These are phyloP conservation scores for Podaxis pistillaris DNA, from an alignment of 768 basidiomycete species.

Conservation along the genomic window DNA sequence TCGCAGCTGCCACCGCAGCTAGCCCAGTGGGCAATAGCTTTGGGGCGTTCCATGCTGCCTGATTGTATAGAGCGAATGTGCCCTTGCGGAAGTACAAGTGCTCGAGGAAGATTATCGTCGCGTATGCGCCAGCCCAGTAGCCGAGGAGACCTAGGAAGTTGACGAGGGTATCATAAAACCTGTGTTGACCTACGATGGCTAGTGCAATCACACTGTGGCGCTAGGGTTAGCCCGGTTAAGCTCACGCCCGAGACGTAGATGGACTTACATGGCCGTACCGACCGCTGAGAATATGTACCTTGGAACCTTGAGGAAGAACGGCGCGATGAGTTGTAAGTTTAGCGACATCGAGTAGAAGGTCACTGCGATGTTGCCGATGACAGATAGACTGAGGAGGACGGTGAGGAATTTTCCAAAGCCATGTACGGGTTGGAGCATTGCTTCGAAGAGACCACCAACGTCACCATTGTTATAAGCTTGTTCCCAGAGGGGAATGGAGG, in stretches of 20 bases:
- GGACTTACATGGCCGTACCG: slow-evolving; percentile 64
- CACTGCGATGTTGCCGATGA: slow-evolving; percentile 78
- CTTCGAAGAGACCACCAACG: slow-evolving; percentile 70
- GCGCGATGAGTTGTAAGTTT: slow-evolving; percentile 68
- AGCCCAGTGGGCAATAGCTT: slow-evolving; percentile 59
- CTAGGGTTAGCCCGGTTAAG: background rate
- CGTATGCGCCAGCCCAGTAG: slow-evolving; percentile 65
- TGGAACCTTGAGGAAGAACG: slow-evolving; percentile 57
- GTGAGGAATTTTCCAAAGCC: slow-evolving; percentile 79
- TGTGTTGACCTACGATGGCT: slow-evolving; percentile 71
- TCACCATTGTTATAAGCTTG: slow-evolving; percentile 53
- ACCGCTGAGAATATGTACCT: slow-evolving; percentile 77
- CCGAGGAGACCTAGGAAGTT: slow-evolving; percentile 77
- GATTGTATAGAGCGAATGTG: slow-evolving; percentile 51
- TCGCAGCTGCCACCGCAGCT: slow-evolving; percentile 58
- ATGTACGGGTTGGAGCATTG: slow-evolving; percentile 68
- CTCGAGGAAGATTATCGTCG: slow-evolving; percentile 62
- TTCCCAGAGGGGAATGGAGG: slow-evolving; percentile 60
- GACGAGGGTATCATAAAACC: slow-evolving; percentile 65
- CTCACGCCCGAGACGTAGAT: background rate
- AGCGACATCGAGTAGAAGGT: slow-evolving; percentile 82
- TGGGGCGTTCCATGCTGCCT: slow-evolving; percentile 55
- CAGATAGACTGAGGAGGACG: slow-evolving; percentile 77
- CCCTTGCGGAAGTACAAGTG: slow-evolving; percentile 65
- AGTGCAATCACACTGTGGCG: slow-evolving; percentile 61